Conservation (phyloP, 768 basidiomycete genomes). For the Tricholoma saponaceum region DNA sequence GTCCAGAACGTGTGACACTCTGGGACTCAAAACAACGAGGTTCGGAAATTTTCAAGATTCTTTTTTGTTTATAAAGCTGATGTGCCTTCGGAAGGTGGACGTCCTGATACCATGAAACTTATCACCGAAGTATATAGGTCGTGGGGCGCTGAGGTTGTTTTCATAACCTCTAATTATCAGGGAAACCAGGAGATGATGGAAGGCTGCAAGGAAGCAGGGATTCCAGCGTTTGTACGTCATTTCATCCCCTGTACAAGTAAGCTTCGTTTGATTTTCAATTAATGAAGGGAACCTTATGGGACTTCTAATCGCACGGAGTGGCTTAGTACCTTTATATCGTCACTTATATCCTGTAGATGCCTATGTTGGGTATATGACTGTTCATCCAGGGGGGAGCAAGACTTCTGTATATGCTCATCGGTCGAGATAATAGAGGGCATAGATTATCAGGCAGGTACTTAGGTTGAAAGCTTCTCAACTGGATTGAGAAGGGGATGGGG, state of each 20-base stretch:
- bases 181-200: conserved; percentile 84
- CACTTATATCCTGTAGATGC: not conserved
- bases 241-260: not conserved
- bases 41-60: conserved; percentile 4
- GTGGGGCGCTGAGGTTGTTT: conserved; percentile 82
- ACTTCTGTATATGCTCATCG: not conserved
- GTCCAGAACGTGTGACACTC: conserved; percentile 65
- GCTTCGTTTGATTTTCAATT: not conserved
- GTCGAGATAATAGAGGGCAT: not conserved
- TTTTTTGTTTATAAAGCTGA: not conserved
- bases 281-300: conserved; percentile 63
- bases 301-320: conserved; percentile 60
- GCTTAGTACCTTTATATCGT: too few relatives aligned
- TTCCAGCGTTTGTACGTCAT: conserved; percentile 56
- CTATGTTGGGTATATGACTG: not conserved
- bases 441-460: not conserved
- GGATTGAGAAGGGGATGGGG: conserved; percentile 15
- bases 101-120: conserved; percentile 77
- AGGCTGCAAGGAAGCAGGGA: conserved; percentile 68
- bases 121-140: conserved; percentile 66
- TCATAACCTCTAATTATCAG: conserved; percentile 76
- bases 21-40: conserved; percentile 80
- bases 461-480: not conserved
- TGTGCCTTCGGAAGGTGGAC: conserved; percentile 39
- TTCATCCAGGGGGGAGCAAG: not conserved